Evolutionary conservation across 2,329 filamentous ascomycete species (phyloP), one percentile per base, ranked within the genome.

Genomic region (Fusarium tricinctum): DNA sequence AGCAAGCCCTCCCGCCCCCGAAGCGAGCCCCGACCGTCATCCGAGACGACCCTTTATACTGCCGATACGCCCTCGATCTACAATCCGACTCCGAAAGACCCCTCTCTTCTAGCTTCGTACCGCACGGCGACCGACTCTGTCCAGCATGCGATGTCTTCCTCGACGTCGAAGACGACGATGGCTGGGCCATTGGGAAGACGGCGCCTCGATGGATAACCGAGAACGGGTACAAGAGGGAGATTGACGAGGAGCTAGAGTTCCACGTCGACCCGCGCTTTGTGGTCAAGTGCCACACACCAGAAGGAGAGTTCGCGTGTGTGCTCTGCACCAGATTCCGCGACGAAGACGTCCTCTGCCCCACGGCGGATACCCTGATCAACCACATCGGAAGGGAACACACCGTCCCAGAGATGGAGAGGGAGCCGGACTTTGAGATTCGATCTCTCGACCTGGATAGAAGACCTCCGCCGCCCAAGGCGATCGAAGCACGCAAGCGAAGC

Each of bases 221-320:
- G 3, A 38, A 59, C 4, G 70, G 69, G 5, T 68, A 71, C 33
- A 45, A 59, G 28, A 46, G 68, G 4, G 63, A 74, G 4, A 61
- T 74, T 10, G 69, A 73, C 8, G 71, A 74, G 12, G 68, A 71
- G 9, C 48, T 72, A 33, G 72, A 74, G 42, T 71, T 73, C 44
- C 33, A 70, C 12, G 51, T 71, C 40, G 65, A 58, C 12, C 72
- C 68, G 7, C 70, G 72, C 32, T 74, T 74, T 33, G 58, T 74
- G 1, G 38, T 74, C 12, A 74, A 74, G 14, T 71, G 71, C 2
- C 72, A 74, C 17, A 73, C 68, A 0, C 60, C 71, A 6, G 69
- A 74, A 7, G 72, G 71, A 15, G 58, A 71, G 15, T 74, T 65
- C 19, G 72, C 72, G 3, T 74, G 72, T 9, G 51, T 74, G 0